A percentile compares a stretch with the other conserved stretches of the same genome.
These are phyloP conservation scores for Zoysia pacifica DNA, from an alignment of 176 grass and related monocot species.

Conservation along the genomic window DNA sequence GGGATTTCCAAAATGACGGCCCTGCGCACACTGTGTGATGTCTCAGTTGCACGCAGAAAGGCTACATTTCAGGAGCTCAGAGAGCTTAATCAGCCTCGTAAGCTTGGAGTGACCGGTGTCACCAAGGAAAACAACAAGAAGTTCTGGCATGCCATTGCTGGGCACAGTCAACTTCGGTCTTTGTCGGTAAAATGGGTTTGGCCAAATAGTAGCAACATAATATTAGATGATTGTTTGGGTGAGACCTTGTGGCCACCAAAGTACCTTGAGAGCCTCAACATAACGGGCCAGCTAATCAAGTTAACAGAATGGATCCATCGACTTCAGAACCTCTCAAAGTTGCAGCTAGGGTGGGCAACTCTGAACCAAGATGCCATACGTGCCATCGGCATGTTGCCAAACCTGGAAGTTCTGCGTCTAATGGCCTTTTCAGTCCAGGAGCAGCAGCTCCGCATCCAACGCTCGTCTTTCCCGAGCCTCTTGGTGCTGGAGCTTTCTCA, in stretches of 20 bases:
- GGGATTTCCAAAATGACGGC: background rate
- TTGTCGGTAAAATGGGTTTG: background rate
- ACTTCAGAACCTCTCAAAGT: background rate
- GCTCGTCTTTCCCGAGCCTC: background rate
- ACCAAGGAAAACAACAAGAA: background rate
- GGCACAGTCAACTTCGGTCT: background rate
- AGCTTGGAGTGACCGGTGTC: background rate
- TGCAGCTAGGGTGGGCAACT: rapidly evolving
- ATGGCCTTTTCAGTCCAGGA: too few species aligned
- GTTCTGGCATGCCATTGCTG: background rate
- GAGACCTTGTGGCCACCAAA: background rate
- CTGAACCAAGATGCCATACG: background rate
- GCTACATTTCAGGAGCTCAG: background rate
- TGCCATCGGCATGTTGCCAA: background rate
- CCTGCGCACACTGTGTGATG: background rate
- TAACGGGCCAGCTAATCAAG: background rate
- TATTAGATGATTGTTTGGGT: constrained; percentile 8
- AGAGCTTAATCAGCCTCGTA: background rate
- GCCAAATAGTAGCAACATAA: too few species aligned
- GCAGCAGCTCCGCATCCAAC: background rate
- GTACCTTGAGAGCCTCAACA: background rate
- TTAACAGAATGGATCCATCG: background rate
- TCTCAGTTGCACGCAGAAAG: background rate
- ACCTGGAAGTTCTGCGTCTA: background rate
- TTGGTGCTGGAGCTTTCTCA: rapidly evolving